Evolutionary conservation across 176 grass and related monocot genomes (phyloP).

Genomic region (Triticum timopheevii): DNA sequence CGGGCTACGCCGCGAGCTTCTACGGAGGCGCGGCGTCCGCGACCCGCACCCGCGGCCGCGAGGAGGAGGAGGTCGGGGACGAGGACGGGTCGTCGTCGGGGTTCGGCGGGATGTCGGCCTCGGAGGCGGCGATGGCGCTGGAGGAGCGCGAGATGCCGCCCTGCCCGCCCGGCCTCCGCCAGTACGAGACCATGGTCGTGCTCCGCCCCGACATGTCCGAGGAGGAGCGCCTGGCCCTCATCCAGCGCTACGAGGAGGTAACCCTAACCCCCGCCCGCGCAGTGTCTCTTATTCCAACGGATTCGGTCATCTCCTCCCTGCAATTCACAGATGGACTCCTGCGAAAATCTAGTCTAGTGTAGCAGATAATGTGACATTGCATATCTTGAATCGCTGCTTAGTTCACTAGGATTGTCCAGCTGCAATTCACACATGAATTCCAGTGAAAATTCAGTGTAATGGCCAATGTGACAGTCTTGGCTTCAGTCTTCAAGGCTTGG

Average conservation of each 20-base stretch:
- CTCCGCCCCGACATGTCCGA: constrained; percentile 93
- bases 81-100: constrained; percentile 36
- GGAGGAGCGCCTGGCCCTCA: constrained; percentile 91
- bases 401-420: background rate
- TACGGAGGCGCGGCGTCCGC: constrained; percentile 39
- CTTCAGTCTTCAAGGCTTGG: background rate
- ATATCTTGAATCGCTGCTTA: background rate
- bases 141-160: constrained; percentile 91
- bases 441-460: no score
- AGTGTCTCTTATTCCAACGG: background rate
- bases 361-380: background rate
- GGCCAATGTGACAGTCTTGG: background rate
- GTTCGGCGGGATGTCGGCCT: constrained; percentile 52
- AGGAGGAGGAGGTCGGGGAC: constrained; percentile 33
- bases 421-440: background rate
- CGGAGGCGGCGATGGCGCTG: constrained; percentile 45
- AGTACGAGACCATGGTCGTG: constrained; percentile 90
- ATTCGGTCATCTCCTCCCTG: background rate
- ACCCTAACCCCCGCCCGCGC: background rate
- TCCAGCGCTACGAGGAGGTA: constrained; percentile 97
- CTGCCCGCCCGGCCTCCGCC: constrained; percentile 86
- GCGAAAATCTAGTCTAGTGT: background rate
- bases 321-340: background rate
- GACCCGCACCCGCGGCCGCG: constrained; percentile 31
- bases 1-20: constrained; percentile 55